phyloP scores from a whole-genome alignment of 495 filamentous ascomycete species.

The Penicillium canariense region DNA sequence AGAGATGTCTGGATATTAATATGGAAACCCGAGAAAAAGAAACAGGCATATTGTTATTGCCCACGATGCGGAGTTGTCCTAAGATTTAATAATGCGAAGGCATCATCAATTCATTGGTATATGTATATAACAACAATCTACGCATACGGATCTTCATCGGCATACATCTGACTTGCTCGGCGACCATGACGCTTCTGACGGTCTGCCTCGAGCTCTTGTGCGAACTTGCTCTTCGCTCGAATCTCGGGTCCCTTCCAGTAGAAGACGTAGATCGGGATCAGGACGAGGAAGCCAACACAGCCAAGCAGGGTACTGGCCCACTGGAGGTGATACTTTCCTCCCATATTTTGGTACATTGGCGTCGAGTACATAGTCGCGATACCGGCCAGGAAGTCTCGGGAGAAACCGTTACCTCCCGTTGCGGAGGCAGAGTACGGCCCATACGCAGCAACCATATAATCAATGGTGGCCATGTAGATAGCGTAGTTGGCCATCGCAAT shows the following conservation, averaged over 20 bases:
- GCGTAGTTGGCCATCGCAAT: slow-evolving; percentile 69
- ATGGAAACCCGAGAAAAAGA: no score
- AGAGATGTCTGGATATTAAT: no score
- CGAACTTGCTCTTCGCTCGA: slow-evolving; percentile 46
- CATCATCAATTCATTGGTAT: background rate
- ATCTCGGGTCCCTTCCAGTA: slow-evolving; percentile 51
- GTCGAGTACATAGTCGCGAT: slow-evolving; percentile 3
- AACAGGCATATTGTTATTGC: no score
- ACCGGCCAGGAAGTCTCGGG: slow-evolving; percentile 39
- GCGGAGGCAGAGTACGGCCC: slow-evolving; percentile 76
- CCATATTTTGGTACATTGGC: slow-evolving; percentile 34
- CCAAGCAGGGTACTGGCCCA: slow-evolving; percentile 47
- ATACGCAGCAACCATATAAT: slow-evolving; percentile 83
- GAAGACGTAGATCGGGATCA: slow-evolving; percentile 49
- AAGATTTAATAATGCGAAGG: background rate
- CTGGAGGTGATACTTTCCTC: slow-evolving; percentile 30
- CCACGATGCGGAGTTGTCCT: background rate
- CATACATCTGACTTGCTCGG: slow-evolving; percentile 1
- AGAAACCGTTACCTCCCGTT: slow-evolving; percentile 59
- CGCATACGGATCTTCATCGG: background rate
- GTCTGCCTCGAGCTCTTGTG: slow-evolving; percentile 30
- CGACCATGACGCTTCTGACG: slow-evolving; percentile 10
- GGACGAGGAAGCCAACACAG: slow-evolving; percentile 40
- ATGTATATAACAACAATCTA: background rate
- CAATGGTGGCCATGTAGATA: slow-evolving; percentile 79